Base-by-base conservation (phyloP, 805 yeast genomes). In the Zygotorulaspora florentina region DNA sequence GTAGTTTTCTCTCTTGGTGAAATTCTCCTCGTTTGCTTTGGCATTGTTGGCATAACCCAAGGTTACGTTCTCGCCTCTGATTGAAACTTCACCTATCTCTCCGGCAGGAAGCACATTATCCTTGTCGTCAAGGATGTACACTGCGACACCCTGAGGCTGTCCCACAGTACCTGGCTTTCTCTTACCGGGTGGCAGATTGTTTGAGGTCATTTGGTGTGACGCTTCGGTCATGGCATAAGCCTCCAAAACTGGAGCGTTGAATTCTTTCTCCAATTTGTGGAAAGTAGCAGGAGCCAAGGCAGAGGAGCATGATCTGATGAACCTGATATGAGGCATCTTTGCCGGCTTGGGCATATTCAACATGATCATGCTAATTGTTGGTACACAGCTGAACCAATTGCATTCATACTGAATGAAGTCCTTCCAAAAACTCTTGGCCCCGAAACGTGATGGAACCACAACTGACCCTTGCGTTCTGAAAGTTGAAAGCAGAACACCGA, bases 181-280 rank as follows among this genome's bases (percentile, higher is more conserved):
- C 49, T 72, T 62, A 11, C 81, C 83, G 9, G 84, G 81, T 30
- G 87, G 86, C 35, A 82, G 64, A 52, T 77, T 74, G 63, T 83
- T 83, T 2, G 88, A 81, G 9, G 86, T 79, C 82, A 83, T 84
- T 62, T 83, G 88, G 62, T 83, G 89, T n/a, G 86, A 74, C 1
- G 87, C 87, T 59, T 83, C 90, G 1, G 89, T 83, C 87, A 83
- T 83, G 3, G 88, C 89, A 58, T 83, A 83, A 0, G 89, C 89
- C 61, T 83, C 90, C 12, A 83, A 59, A 0, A 83, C 88, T 0
- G 88, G 88, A 0, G 86, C 83, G 8, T 74, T 66, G 61, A 83
- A 78, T 26, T 72, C 69, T 39, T 65, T 48, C 54, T 83, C 89
- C 39, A 83, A 68, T 59, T 74, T 71, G 43, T 69, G 69, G 68